Conservation (phyloP, 2,329 filamentous ascomycete genomes). For the Leptographium flavum region DNA sequence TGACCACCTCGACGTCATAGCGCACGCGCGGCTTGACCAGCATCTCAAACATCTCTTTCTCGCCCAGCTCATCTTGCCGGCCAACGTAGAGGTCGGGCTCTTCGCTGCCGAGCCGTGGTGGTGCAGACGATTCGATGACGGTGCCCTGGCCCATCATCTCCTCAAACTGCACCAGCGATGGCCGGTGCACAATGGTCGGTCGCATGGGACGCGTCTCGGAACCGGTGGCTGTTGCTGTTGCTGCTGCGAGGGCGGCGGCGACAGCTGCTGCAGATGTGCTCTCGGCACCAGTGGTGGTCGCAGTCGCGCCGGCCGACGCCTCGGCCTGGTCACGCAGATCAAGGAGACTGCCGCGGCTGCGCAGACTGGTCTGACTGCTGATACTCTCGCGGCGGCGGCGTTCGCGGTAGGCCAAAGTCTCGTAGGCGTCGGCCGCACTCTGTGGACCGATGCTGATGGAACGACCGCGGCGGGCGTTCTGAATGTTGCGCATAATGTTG, state of each 20-base stretch:
- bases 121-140: constrained; percentile 21
- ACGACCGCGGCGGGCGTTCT: constrained; percentile 51
- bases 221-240: constrained; percentile 13
- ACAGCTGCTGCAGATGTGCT: no score
- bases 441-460: constrained; percentile 87
- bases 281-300: background rate
- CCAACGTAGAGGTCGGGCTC: constrained; percentile 23
- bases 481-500: constrained; percentile 65
- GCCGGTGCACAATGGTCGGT: constrained; percentile 12
- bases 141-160: constrained; percentile 58
- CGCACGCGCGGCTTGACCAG: constrained; percentile 77
- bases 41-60: constrained; percentile 70
- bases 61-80: constrained; percentile 40
- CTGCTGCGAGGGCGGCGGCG: background rate
- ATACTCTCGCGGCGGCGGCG: constrained; percentile 40
- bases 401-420: constrained; percentile 84
- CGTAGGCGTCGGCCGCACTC: constrained; percentile 91
- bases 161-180: constrained; percentile 50
- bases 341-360: constrained; percentile 27
- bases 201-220: constrained; percentile 12
- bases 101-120: constrained; percentile 8
- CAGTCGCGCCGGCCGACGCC: constrained; percentile 10
- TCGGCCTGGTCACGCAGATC: constrained; percentile 24
- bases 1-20: constrained; percentile 98
- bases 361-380: constrained; percentile 32